Percentiles rank a stretch among this genome's conserved stretches.
phyloP scores from a whole-genome alignment of 2,329 filamentous ascomycete genomes.

The Fusarium sp. region DNA sequence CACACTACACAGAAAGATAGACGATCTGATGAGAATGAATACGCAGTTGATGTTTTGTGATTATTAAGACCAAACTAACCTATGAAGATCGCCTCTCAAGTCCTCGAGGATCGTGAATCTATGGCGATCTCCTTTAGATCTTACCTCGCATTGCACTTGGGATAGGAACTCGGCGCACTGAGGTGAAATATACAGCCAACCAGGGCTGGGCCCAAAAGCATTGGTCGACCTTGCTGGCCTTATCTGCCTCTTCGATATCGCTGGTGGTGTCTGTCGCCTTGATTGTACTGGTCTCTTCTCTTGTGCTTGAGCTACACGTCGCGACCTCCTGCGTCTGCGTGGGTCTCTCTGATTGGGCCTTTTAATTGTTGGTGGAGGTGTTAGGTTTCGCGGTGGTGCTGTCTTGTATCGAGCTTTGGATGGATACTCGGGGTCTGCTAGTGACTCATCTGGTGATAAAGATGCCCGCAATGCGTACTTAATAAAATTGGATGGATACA shows the following conservation, averaged over 20 bases:
- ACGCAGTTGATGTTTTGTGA: accelerated
- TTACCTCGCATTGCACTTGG: not conserved
- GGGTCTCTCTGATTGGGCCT: not conserved
- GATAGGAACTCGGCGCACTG: not conserved
- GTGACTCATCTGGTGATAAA: too few species aligned
- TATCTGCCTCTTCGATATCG: not conserved
- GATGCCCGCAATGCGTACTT: too few species aligned
- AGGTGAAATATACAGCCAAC: not conserved
- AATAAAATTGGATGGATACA: too few species aligned
- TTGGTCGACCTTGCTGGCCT: not conserved
- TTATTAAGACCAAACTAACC: not conserved
- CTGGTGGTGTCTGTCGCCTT: not conserved
- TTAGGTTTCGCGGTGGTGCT: too few species aligned
- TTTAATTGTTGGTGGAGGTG: not conserved
- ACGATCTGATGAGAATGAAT: not conserved
- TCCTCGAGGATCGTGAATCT: not conserved
- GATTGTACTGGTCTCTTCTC: not conserved
- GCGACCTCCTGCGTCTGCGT: not conserved
- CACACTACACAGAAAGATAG: not conserved
- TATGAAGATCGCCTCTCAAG: not conserved
- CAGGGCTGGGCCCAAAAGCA: not conserved
- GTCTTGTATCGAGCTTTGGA: too few species aligned
- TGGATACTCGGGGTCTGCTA: too few species aligned
- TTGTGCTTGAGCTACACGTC: not conserved
- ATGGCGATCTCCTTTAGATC: not conserved